phyloP scores from a whole-genome alignment of 2,329 filamentous ascomycete species.

The Beauveria brongniartii region DNA sequence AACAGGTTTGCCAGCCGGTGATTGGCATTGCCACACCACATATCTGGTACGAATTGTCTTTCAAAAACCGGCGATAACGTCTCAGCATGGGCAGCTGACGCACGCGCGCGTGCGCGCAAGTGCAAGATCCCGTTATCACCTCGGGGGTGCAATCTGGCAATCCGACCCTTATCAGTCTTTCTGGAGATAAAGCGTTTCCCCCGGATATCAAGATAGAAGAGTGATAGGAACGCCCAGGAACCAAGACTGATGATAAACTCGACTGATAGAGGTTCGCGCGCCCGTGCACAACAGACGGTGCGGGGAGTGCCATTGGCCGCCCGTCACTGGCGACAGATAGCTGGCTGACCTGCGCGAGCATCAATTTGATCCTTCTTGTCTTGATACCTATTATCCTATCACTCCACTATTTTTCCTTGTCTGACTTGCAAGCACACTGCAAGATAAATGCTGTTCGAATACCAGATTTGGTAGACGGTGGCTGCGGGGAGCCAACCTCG shows the following conservation, averaged over 20 bases:
- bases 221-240: not conserved
- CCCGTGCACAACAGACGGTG: not conserved
- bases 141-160: not conserved
- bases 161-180: not conserved
- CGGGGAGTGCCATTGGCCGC: slow-evolving; percentile 25
- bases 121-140: not conserved
- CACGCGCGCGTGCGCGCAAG: too few relatives aligned
- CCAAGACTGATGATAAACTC: not conserved
- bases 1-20: not conserved
- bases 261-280: not conserved
- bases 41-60: not conserved
- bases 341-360: slow-evolving; percentile 25
- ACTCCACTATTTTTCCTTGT: not conserved
- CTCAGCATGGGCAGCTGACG: not conserved
- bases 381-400: slow-evolving; percentile 4
- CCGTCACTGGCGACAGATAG: slow-evolving; percentile 46
- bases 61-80: not conserved
- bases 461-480: slow-evolving; percentile 6
- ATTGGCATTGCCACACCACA: slow-evolving; percentile 7
- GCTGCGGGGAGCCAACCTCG: slow-evolving; percentile 2
- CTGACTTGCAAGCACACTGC: not conserved
- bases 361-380: not conserved
- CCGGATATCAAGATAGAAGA: not conserved
- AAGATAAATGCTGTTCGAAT: not conserved
- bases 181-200: not conserved